Conservation (phyloP, 495 filamentous ascomycete species). For the Corynascus novoguineensis region DNA sequence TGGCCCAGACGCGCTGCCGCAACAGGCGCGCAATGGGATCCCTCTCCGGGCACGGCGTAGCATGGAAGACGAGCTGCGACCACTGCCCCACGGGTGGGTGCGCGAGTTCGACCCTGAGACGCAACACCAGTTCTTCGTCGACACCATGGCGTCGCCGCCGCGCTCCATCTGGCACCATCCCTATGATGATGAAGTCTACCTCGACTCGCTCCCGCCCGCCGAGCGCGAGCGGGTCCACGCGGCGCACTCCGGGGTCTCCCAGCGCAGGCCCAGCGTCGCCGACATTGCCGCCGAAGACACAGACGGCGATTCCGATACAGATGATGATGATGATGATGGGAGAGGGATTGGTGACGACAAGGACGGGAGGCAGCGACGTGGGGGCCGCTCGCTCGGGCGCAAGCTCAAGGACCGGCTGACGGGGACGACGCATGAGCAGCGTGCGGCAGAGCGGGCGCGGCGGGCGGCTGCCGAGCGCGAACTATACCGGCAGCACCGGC, state of each 20-base stretch:
- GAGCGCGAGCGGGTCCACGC: conserved; percentile 14
- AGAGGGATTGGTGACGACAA: too few relatives aligned
- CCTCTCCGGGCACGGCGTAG: conserved; percentile 24
- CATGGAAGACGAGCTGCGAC: conserved; percentile 33
- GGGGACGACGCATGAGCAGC: conserved; percentile 24
- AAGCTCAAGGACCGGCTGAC: conserved; percentile 28
- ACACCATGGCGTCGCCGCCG: conserved; percentile 21
- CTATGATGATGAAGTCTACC: conserved; percentile 26
- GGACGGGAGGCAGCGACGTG: too few relatives aligned
- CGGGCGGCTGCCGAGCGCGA: conserved; percentile 18
- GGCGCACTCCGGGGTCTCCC: neutral
- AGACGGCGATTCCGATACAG: conserved; percentile 8
- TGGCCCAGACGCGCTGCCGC: conserved; percentile 6
- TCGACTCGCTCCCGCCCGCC: conserved; percentile 9
- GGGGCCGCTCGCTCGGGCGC: conserved; percentile 8
- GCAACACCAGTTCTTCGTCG: conserved; percentile 34
- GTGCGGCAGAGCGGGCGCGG: conserved; percentile 12
- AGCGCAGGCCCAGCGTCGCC: neutral
- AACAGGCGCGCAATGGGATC: conserved; percentile 21
- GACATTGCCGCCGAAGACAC: conserved; percentile 19
- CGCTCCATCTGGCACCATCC: conserved; percentile 33
- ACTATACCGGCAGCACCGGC: conserved; percentile 24
- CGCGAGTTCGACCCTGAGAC: conserved; percentile 27
- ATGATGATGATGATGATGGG: too few relatives aligned
- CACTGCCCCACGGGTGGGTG: conserved; percentile 26